These are phyloP conservation scores for Starmera amethionina DNA, from an alignment of 805 yeast genomes.

Conservation along the genomic window DNA sequence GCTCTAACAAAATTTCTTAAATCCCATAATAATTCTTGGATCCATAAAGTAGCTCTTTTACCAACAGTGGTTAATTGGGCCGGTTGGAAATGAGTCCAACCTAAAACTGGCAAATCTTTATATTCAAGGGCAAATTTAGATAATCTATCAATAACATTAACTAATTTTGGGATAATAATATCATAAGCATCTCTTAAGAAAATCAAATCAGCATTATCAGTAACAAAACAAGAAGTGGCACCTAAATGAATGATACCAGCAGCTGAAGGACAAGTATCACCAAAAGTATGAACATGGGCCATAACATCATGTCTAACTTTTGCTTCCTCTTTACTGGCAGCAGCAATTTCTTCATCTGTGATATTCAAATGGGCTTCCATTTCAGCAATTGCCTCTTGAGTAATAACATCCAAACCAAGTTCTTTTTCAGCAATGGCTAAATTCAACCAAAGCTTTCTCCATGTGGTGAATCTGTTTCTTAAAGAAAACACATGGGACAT, in stretches of 20 bases:
- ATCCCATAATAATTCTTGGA: conserved; percentile 97
- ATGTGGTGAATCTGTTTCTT: conserved; percentile 91
- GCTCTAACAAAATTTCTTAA: conserved; percentile 93
- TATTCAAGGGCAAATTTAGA: conserved; percentile 80
- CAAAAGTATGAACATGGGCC: conserved; percentile 98
- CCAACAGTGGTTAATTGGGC: conserved; percentile 99
- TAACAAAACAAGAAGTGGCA: conserved; percentile 95
- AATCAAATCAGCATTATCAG: conserved; percentile 96
- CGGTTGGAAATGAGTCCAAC: conserved; percentile 99
- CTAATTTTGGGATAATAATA: conserved; percentile 85
- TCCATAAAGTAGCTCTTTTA: conserved; percentile 95
- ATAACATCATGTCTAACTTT: conserved; percentile 98
- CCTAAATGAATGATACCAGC: conserved; percentile 98
- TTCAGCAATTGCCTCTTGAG: conserved; percentile 87
- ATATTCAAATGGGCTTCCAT: conserved; percentile 70
- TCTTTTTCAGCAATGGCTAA: conserved; percentile 93
- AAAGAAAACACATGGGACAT: conserved; percentile 90
- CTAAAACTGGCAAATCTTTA: conserved; percentile 93
- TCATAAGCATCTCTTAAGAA: conserved; percentile 95
- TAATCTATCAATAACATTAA: conserved; percentile 88
- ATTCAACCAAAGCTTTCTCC: conserved; percentile 97
- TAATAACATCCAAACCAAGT: conserved; percentile 74
- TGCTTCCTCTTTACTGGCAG: conserved; percentile 89
- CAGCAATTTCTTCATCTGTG: conserved; percentile 87
- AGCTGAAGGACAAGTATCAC: conserved; percentile 87